Conservation (phyloP, 495 filamentous ascomycete species). For the Durotheca rogersii region DNA sequence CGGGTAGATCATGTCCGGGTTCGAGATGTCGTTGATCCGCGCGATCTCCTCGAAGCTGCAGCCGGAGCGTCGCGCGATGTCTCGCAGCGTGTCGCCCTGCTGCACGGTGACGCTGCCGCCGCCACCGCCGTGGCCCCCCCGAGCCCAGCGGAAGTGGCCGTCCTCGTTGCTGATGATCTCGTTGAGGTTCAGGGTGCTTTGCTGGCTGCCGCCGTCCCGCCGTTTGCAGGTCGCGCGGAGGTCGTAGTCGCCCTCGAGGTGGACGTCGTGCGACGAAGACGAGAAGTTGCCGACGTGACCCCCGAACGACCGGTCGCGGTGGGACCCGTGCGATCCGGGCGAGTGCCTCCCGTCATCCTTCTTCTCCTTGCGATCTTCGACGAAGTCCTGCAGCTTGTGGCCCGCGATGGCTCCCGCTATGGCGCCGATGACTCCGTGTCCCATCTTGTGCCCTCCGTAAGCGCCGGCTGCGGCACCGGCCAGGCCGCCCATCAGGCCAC, state of each 20-base stretch:
- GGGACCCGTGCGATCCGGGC: neutral
- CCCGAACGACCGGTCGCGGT: slow-evolving; percentile 12
- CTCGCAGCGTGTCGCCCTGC: slow-evolving; percentile 39
- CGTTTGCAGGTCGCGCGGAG: slow-evolving; percentile 37
- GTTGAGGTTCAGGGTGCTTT: slow-evolving; percentile 40
- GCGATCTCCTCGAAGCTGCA: slow-evolving; percentile 36
- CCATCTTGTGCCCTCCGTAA: slow-evolving; percentile 39
- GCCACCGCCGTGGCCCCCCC: slow-evolving; percentile 9
- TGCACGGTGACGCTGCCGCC: slow-evolving; percentile 30
- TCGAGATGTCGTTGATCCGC: slow-evolving; percentile 31
- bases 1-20: slow-evolving; percentile 43
- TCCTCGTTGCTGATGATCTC: slow-evolving; percentile 34
- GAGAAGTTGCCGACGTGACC: slow-evolving; percentile 36
- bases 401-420: slow-evolving; percentile 41
- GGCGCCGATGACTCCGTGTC: slow-evolving; percentile 38
- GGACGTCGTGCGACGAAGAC: slow-evolving; percentile 36
- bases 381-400: slow-evolving; percentile 41
- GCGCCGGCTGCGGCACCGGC: slow-evolving; percentile 38
- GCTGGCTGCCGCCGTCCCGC: slow-evolving; percentile 31
- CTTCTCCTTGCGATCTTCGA: slow-evolving; percentile 41
- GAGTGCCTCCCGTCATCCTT: slow-evolving; percentile 36
- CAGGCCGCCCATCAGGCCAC: slow-evolving; percentile 38
- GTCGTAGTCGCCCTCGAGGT: slow-evolving; percentile 38
- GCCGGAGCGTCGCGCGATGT: slow-evolving; percentile 30
- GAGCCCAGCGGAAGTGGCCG: slow-evolving; percentile 37